Conservation (phyloP, 768 basidiomycete species). For the Calocybe indica region DNA sequence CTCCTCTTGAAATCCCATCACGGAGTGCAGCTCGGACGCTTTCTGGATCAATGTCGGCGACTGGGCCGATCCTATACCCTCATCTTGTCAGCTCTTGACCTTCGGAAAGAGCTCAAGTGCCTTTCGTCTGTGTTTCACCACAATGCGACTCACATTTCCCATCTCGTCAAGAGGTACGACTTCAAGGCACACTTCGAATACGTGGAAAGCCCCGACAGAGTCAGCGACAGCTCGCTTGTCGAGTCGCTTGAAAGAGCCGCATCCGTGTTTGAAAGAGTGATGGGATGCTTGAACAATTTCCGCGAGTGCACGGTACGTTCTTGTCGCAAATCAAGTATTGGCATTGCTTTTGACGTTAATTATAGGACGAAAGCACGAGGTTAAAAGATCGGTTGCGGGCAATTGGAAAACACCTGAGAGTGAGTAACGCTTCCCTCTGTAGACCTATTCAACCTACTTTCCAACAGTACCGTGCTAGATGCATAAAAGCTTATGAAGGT, state of each 20-base stretch:
- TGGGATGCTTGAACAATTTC: constrained; percentile 12
- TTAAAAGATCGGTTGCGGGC: constrained; percentile 8
- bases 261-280: constrained; percentile 6
- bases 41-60: constrained; percentile 9
- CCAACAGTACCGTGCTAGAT: constrained; percentile 10
- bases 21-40: constrained; percentile 6
- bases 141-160: constrained; percentile 6
- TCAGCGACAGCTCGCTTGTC: constrained; percentile 1
- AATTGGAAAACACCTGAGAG: constrained; percentile 8
- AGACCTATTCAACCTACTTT: not conserved
- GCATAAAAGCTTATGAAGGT: constrained; percentile 7
- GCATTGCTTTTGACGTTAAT: not conserved
- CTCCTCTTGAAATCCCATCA: too few relatives aligned
- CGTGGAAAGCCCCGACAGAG: not conserved
- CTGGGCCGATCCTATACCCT: constrained; percentile 14
- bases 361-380: constrained; percentile 9
- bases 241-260: constrained; percentile 7
- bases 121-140: constrained; percentile 7
- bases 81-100: constrained; percentile 9
- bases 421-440: not conserved
- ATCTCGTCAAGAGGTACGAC: not conserved
- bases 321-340: not conserved
- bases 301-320: constrained; percentile 13
- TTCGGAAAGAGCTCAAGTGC: constrained; percentile 8
- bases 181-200: not conserved